phyloP scores from a whole-genome alignment of 768 basidiomycete species.

The Trichaptum fuscoviolaceum region DNA sequence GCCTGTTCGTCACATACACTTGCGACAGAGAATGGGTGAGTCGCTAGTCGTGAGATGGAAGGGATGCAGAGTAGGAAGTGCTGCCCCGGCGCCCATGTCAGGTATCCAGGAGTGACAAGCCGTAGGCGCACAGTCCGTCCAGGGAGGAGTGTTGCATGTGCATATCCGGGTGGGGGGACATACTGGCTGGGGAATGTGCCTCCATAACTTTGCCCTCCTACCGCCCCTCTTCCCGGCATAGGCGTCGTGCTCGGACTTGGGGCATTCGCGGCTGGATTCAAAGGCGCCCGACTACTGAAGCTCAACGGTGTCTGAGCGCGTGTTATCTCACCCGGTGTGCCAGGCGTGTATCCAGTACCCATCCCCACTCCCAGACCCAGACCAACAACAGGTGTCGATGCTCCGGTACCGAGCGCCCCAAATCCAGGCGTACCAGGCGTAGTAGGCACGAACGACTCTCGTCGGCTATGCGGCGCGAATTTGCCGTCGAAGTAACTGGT shows the following conservation, averaged over 20 bases:
- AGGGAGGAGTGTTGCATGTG: slow-evolving; percentile 61
- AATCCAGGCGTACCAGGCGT: neutral
- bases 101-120: slow-evolving; percentile 46
- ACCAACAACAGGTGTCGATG: neutral
- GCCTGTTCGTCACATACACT: slow-evolving; percentile 49
- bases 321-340: neutral
- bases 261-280: neutral
- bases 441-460: neutral
- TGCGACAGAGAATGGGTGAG: slow-evolving; percentile 72
- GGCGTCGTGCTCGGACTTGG: neutral
- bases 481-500: neutral
- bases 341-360: neutral
- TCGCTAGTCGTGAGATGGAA: slow-evolving; percentile 50
- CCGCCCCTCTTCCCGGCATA: neutral
- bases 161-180: slow-evolving; percentile 61
- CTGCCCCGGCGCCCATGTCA: slow-evolving; percentile 75
- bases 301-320: neutral
- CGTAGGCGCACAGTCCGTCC: slow-evolving; percentile 69
- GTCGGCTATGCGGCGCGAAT: neutral
- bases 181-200: slow-evolving; percentile 23
- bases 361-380: neutral
- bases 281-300: neutral
- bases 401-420: neutral
- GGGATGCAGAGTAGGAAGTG: slow-evolving; percentile 69
- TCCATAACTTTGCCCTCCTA: slow-evolving; percentile 7